Percentiles rank a stretch among this genome's conserved stretches.
Evolutionary conservation across 441 rosid species (phyloP).

Genomic region (Populus hybrid): DNA sequence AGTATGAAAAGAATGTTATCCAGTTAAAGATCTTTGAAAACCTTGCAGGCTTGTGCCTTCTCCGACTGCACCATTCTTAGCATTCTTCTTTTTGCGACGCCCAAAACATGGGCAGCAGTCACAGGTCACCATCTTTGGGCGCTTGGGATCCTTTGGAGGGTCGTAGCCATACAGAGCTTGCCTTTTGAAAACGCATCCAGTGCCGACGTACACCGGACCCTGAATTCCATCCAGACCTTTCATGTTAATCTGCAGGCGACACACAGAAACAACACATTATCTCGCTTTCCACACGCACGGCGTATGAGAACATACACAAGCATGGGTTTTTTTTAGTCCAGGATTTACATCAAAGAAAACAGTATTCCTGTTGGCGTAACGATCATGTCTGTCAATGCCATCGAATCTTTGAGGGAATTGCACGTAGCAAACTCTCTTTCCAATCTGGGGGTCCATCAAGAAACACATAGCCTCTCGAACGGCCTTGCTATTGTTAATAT

Average conservation of each 20-base stretch:
- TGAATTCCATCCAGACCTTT: slow-evolving; percentile 95
- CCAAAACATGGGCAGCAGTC: slow-evolving; percentile 97
- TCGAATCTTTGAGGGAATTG: slow-evolving; percentile 92
- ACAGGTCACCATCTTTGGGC: slow-evolving; percentile 91
- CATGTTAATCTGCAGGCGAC: slow-evolving; percentile 83
- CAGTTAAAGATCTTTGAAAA: slow-evolving; percentile 19
- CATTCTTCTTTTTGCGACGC: slow-evolving; percentile 54
- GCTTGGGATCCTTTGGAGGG: slow-evolving; percentile 61
- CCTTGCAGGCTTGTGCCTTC: slow-evolving; percentile 61
- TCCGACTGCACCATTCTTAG: slow-evolving; percentile 44
- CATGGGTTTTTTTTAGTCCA: background rate
- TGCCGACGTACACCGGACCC: slow-evolving; percentile 92
- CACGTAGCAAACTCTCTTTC: slow-evolving; percentile 77
- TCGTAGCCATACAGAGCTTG: slow-evolving; percentile 90
- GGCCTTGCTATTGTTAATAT: slow-evolving; percentile 86
- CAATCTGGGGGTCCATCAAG: slow-evolving; percentile 82
- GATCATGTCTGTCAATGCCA: slow-evolving; percentile 75
- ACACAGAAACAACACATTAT: slow-evolving; percentile 1
- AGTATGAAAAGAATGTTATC: background rate
- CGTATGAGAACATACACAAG: background rate
- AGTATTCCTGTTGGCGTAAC: slow-evolving; percentile 84
- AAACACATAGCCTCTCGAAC: slow-evolving; percentile 93
- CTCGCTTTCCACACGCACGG: slow-evolving; percentile 9
- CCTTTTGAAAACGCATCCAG: slow-evolving; percentile 83
- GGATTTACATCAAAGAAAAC: slow-evolving; percentile 84